Conservation (phyloP, 2,329 filamentous ascomycete species). For the Raffaelea arxii region DNA sequence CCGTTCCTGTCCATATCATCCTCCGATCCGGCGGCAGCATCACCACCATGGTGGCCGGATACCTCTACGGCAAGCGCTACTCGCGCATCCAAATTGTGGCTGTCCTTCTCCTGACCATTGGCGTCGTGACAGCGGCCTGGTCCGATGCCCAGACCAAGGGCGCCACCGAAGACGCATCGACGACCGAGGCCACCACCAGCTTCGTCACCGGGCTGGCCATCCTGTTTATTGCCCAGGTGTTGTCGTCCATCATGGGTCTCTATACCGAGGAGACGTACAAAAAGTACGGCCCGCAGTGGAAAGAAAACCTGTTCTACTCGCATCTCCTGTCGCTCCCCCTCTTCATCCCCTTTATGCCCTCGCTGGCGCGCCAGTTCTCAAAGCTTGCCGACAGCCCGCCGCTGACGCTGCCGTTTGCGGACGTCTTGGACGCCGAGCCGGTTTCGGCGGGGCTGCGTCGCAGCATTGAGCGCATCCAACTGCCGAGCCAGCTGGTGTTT, state of each 20-base stretch:
- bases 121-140: conserved; percentile 81
- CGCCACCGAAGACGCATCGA: conserved; percentile 19
- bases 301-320: conserved; percentile 93
- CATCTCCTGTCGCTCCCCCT: conserved; percentile 62
- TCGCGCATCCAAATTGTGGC: conserved; percentile 70
- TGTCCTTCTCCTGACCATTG: conserved; percentile 73
- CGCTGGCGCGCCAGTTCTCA: conserved; percentile 53
- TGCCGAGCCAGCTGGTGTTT: conserved; percentile 64
- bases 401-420: conserved; percentile 34
- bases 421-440: conserved; percentile 19
- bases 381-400: conserved; percentile 55
- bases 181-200: conserved; percentile 19
- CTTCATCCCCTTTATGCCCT: conserved; percentile 62
- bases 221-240: conserved; percentile 76
- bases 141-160: conserved; percentile 83
- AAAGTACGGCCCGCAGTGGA: conserved; percentile 81
- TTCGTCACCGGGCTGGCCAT: conserved; percentile 68
- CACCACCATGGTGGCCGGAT: conserved; percentile 88
- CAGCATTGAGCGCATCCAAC: conserved; percentile 26
- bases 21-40: conserved; percentile 91
- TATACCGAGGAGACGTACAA: conserved; percentile 89
- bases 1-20: conserved; percentile 94
- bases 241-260: conserved; percentile 89
- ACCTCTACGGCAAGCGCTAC: conserved; percentile 76
- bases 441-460: conserved; percentile 27